A percentile compares a stretch with the other conserved stretches of the same genome.
Conservation (phyloP, 345 rosid species). For the Psidium guajava region DNA sequence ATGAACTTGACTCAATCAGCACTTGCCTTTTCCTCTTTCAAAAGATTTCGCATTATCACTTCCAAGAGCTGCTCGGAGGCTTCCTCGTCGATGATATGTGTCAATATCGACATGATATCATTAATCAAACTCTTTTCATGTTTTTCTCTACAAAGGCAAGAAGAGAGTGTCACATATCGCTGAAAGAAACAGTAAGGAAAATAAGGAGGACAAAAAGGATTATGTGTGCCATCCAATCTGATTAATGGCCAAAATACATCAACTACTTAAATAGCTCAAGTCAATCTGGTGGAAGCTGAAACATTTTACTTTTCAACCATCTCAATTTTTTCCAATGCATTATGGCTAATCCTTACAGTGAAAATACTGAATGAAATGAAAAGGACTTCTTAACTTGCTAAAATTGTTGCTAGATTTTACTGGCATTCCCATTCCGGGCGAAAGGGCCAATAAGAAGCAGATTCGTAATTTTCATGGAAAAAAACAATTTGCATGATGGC, state of each 20-base stretch:
- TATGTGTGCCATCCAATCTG: not conserved
- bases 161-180: not conserved
- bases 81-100: conserved; percentile 58
- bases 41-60: conserved; percentile 59
- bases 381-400: not conserved
- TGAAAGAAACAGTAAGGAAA: not conserved
- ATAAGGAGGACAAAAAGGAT: not conserved
- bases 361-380: not conserved
- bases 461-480: not conserved
- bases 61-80: conserved; percentile 37
- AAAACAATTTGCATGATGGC: not conserved
- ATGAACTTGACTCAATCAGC: conserved; percentile 2
- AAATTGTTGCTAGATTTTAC: not conserved
- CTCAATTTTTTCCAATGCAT: not conserved
- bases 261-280: not conserved
- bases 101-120: conserved; percentile 57
- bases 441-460: not conserved
- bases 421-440: not conserved
- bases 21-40: conserved; percentile 55
- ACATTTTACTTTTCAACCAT: not conserved
- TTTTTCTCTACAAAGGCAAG: conserved; percentile 37
- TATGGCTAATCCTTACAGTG: not conserved
- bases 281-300: not conserved
- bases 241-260: not conserved
- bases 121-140: conserved; percentile 44